phyloP scores from a whole-genome alignment of 1,284 basidiomycete species.

The Tranzscheliella williamsii region DNA sequence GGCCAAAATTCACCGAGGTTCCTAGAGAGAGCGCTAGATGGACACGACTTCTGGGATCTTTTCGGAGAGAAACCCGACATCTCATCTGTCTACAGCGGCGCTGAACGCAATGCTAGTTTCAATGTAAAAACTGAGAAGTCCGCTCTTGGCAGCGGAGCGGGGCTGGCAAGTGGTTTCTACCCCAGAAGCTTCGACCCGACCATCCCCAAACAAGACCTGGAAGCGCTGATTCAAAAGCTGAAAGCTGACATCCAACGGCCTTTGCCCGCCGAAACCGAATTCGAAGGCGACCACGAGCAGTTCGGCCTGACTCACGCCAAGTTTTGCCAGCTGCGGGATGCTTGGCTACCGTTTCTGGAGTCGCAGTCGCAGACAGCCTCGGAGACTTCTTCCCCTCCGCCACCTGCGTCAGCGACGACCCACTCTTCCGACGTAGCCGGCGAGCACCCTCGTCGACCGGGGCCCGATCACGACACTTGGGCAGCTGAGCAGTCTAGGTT shows the following conservation, averaged over 20 bases:
- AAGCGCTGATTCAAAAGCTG: slow-evolving; percentile 22
- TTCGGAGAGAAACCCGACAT: slow-evolving; percentile 17
- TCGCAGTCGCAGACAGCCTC: slow-evolving; percentile 4
- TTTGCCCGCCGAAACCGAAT: slow-evolving; percentile 14
- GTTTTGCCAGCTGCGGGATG: slow-evolving; percentile 27
- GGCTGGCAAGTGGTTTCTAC: background rate
- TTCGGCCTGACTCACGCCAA: slow-evolving; percentile 36
- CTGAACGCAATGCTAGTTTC: slow-evolving; percentile 4
- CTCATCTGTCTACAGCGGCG: slow-evolving; percentile 13
- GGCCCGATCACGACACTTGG: slow-evolving; percentile 48
- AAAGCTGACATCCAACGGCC: slow-evolving; percentile 14
- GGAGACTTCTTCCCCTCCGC: slow-evolving; percentile 1
- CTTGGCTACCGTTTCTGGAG: slow-evolving; percentile 34
- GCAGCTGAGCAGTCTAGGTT: slow-evolving; percentile 30
- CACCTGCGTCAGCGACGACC: background rate
- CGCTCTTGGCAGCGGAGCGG: too few species aligned
- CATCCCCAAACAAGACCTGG: slow-evolving; percentile 8
- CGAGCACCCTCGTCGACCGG: slow-evolving; percentile 4
- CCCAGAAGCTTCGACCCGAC: slow-evolving; percentile 21
- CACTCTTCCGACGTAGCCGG: background rate
- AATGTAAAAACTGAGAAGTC: background rate
- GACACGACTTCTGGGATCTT: slow-evolving; percentile 40
- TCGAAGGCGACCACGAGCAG: slow-evolving; percentile 30
- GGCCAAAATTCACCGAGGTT: slow-evolving; percentile 24
- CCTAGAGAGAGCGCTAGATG: slow-evolving; percentile 37